Base-by-base conservation (phyloP, 129 eudicot species). In the Flaveria trinervia region DNA sequence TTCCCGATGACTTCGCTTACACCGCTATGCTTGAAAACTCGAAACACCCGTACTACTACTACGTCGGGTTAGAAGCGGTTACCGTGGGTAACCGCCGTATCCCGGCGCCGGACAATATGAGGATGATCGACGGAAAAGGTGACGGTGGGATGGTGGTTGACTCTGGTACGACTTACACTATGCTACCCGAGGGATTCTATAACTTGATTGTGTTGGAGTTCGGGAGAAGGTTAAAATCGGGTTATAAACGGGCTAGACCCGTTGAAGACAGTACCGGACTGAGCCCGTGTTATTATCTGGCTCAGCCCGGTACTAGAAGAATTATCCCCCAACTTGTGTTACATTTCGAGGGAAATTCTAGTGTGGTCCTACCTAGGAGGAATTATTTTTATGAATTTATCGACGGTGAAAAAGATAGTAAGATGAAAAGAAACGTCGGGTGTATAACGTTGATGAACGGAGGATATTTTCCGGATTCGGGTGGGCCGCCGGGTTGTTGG, bases 91-190 rank as follows among this genome's bases (percentile, higher is more conserved):
- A 68, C 28, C 70, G 17, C 3, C 78, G 83, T 50, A n/a, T 94
- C 20, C 66, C 51, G 28, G 91, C 96, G 75, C 97, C 98, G 64
- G 78, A 52, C 28, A 81, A 74, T 48, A 68, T 91, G 79, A 81
- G 11, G 62, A 55, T 55, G 15, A 86, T 94, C 5, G 98, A 94
- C 65, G 3, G 83, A 17, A 55, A 69, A 52, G 98, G 98, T 25
- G 78, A 91, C 68, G 98, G 97, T 12, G 98, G 98, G 62, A 92
- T 94, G 96, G 98, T 94, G 78, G 98, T 94, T 33, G 98, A 94
- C 65, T 91, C 97, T 2, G 98, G 98, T 45, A 94, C 98, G 5
- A 94, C 98, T 13, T 94, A 80, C 68, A 89, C 92, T 1, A 91
- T 94, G 93, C 75, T 94, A 61, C 97, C 98, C 0, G 50, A 65